Evolutionary conservation across 2,329 filamentous ascomycete genomes (phyloP).

Genomic region (Paecilomyces fulvus): DNA sequence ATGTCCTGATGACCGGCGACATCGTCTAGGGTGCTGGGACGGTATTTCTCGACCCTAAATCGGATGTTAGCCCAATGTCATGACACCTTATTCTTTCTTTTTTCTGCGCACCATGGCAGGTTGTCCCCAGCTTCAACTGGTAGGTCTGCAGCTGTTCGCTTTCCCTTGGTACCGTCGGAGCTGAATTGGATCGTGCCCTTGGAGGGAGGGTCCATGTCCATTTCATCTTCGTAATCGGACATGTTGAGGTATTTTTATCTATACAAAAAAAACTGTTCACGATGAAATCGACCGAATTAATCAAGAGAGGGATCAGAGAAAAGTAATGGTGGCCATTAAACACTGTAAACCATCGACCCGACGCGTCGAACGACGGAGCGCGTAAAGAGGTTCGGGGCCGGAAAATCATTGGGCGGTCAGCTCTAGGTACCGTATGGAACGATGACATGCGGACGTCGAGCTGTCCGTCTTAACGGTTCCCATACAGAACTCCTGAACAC

Average conservation of each 20-base stretch:
- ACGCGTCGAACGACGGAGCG: slow-evolving; percentile 25
- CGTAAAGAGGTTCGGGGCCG: slow-evolving; percentile 34
- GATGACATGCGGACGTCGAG: slow-evolving; percentile 17
- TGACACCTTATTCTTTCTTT: background rate
- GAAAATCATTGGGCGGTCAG: slow-evolving; percentile 23
- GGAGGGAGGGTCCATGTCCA: slow-evolving; percentile 56
- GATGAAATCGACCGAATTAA: background rate
- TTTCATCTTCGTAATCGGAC: slow-evolving; percentile 55
- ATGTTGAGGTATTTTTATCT: slow-evolving; percentile 24
- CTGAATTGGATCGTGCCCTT: slow-evolving; percentile 57
- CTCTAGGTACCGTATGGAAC: slow-evolving; percentile 3
- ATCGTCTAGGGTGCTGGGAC: slow-evolving; percentile 78
- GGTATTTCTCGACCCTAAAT: slow-evolving; percentile 88
- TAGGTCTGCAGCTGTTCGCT: slow-evolving; percentile 83
- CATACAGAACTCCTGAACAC: slow-evolving; percentile 3
- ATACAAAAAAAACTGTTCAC: background rate
- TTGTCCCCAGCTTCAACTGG: slow-evolving; percentile 91
- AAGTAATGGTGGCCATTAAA: background rate
- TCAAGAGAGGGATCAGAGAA: background rate
- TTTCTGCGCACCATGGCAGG: slow-evolving; percentile 64
- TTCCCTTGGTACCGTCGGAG: slow-evolving; percentile 70
- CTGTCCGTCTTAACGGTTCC: slow-evolving; percentile 1
- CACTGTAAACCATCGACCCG: slow-evolving; percentile 5
- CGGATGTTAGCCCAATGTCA: no score
- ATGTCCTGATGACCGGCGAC: slow-evolving; percentile 97